Evolutionary conservation across 805 yeast species (phyloP), one percentile per base, ranked within the genome.

Genomic region (Saturnispora zaruensis): DNA sequence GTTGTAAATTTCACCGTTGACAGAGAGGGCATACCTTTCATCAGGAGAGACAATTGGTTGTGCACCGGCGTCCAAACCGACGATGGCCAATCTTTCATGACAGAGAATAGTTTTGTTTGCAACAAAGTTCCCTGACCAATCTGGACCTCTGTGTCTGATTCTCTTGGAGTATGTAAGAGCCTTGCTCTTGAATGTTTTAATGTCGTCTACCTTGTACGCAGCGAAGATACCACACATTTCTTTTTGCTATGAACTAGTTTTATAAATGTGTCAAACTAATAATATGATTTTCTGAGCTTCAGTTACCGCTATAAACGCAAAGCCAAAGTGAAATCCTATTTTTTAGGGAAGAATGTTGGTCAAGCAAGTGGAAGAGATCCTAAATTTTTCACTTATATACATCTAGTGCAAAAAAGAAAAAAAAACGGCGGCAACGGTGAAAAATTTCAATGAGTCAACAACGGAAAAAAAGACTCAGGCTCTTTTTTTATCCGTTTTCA

Each of bases 121-220:
- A 57, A 78, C 72, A 57, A 77, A 67, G 81, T 88, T 89, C 64
- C 99, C 99, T 36, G 89, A 78, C 99, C 99, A 93, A 72, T 93
- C 99, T 59, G 99, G 99, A 64, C 99, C 99, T 72, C 99, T 84
- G 72, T 93, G 99, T 74, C 99, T 83, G 67, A 91, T 84, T 71
- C 90, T 80, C 70, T 88, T 91, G 55, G 98, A 78, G 66, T 87
- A 77, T 67, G 87, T 95, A 55, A 93, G 76, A 42, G 98, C 98
- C 65, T 82, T 82, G 55, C 82, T 78, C 71, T 90, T 91, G 77
- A 86, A 93, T 49, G 74, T 71, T 59, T 83, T 82, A 53, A 86
- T 83, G 57, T 88, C 85, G 41, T 82, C 84, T 64, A 87, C 91
- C 69, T 76, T 82, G 71, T 77, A 87, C 45, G 95, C 89, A 55